Evolutionary conservation across 306 rosid genomes (phyloP), one percentile per base, ranked within the genome.

Genomic region (Malus fusca): DNA sequence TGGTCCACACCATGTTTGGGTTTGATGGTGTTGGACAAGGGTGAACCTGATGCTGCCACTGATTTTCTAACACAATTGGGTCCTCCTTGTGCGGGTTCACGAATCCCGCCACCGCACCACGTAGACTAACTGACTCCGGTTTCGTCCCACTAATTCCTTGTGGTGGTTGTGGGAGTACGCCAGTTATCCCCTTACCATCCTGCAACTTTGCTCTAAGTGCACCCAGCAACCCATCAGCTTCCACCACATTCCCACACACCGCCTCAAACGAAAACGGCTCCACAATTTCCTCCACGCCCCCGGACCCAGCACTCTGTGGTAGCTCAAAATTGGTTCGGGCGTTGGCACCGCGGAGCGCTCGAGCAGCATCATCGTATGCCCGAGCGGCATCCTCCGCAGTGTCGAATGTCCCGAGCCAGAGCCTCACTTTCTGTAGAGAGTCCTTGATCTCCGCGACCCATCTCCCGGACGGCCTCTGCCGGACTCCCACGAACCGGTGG

Each of bases 361-460:
- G 76, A 0, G 96, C 93, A 2, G 93, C 96, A 3, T 74, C 74
- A 59, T 88, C 96, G 9, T 92, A 90, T 1, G 96, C 96, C 2
- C 90, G 82, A 17, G 96, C 97, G 0, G 96, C 93, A 17, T 89
- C 95, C 68, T 89, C 93, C 0, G 91, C 91, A 0, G 91, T 83
- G 82, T 91, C 95, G 18, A 91, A 89, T 5, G 97, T 89, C 18
- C 95, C 95, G 1, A 91, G 97, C 92, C 97, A 89, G 2, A 88
- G 90, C 77, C 97, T 88, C n/a, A 91, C 89, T 73, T 89, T 88
- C 23, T 84, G 90, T 33, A 88, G 19, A 0, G 97, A 91, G 80
- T 91, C 95, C 69, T 91, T 91, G 80, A 89, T 91, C 89, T 91
- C 97, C 2, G 97, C 90, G 21, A 91, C 97, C 97, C 95, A 91